These are phyloP conservation scores for Ogataea hybrid DNA, from an alignment of 1,139 yeast genomes.

Conservation along the genomic window DNA sequence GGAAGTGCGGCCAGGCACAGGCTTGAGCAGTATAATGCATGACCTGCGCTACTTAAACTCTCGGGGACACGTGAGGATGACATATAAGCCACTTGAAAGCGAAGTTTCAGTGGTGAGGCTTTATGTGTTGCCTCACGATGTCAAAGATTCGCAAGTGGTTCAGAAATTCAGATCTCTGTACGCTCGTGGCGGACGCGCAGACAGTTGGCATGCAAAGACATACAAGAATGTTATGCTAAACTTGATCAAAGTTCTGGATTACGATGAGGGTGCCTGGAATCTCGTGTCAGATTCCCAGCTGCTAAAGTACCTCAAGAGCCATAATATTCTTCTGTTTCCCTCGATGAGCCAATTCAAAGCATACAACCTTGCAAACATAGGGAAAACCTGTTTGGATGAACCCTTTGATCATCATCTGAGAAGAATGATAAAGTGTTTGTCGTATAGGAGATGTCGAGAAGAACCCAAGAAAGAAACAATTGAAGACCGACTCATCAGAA, in stretches of 20 bases:
- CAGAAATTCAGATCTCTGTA: constrained; percentile 34
- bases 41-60: constrained; percentile 42
- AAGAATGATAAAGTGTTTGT: constrained; percentile 33
- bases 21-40: constrained; percentile 25
- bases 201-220: constrained; percentile 31
- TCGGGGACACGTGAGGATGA: constrained; percentile 42
- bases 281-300: constrained; percentile 13
- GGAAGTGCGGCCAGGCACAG: constrained; percentile 13
- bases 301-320: constrained; percentile 5
- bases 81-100: constrained; percentile 36
- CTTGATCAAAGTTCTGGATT: constrained; percentile 41
- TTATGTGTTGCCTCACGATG: constrained; percentile 49
- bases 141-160: constrained; percentile 37
- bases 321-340: constrained; percentile 19
- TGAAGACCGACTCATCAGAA: constrained; percentile 30
- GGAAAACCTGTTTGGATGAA: constrained; percentile 2
- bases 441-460: constrained; percentile 9
- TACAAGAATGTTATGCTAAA: constrained; percentile 36
- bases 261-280: constrained; percentile 32
- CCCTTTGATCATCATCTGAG: constrained; percentile 34
- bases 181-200: constrained; percentile 30
- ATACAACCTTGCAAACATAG: constrained; percentile 5
- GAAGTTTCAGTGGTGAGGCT: constrained; percentile 38
- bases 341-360: not conserved
- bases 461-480: constrained; percentile 8